Base-by-base conservation (phyloP, 306 rosid species). In the Lagenaria siceraria region DNA sequence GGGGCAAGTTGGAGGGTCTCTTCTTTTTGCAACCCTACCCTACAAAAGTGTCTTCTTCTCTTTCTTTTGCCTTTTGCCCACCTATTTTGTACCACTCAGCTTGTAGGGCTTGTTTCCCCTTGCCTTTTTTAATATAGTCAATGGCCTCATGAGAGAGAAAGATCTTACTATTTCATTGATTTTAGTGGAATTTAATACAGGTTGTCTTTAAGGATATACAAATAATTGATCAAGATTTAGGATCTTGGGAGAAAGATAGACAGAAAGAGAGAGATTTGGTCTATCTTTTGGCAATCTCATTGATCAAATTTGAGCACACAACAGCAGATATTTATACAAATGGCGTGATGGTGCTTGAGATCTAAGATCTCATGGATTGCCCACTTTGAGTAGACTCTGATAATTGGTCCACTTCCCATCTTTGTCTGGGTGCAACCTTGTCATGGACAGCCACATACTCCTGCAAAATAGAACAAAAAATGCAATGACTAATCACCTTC, bases 341-440 rank as follows among this genome's bases (percentile, higher is more conserved):
- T 58, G 60, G 79, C 33, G 27, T 8, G 40, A 38, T 58, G 46
- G 77, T 80, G 87, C 74, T 62, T 82, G 72, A 76, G 81, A 85
- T 83, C 78, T 83, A 76, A 80, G 86, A 74, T 78, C 75, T 27
- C 53, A 56, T 79, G 59, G 80, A 49, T 74, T 86, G 86, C 82
- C 78, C 87, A 76, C 80, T 77, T 77, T 42, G 76, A 70, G 82
- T 81, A 79, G 82, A 14, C 83, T 81, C 85, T 77, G 83, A 60
- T 36, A 51, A 77, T 81, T 86, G 84, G 81, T 86, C 82, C 82
- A 29, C 84, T 84, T 85, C 86, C 86, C 88, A 86, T 49, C 86
- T 87, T 84, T 81, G 88, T 86, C 79, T 84, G 51, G 85, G 81
- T 76, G 88, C 90, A 73, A 84, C 90, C 83, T 78, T 86, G 78